Evolutionary conservation across 2,329 filamentous ascomycete genomes (phyloP), one percentile per base, ranked within the genome.

Genomic region (Colletotrichum siamense): DNA sequence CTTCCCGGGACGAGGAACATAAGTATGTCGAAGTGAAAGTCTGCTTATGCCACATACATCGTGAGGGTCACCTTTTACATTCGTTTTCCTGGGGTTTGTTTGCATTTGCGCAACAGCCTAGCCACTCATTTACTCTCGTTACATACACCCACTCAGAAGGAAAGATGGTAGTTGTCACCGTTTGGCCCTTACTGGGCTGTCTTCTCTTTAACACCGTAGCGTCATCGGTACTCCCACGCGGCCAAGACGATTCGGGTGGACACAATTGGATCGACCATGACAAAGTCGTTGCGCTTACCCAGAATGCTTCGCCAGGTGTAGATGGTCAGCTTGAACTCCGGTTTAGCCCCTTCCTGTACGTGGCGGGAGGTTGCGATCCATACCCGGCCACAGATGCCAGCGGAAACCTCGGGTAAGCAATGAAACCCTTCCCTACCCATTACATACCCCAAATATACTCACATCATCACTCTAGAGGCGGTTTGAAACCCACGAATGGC

Each of bases 371-470:
- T 7, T 70, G 68, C 26, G 68, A 70, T 52, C 68, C 68, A 5
- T 70, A 70, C 18, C 57, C 68, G 9, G 68, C 57, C 6, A 59
- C 62, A 26, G 36, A 70, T 26, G n/a, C 26, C 1, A 39, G 13
- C n/a, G 66, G 52, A 7, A 61, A 30, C 24, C 68, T 63, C n/a
- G 57, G 68, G 57, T 70, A 70, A 70, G 55, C 6, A 22, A 39
- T 9, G 13, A 2, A 7, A 5, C n/a, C 3, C 8, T 55, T 12
- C 5, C 26, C n/a, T 22, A 2, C 12, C 9, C 2, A 3, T 13
- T 3, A 18, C 0, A 22, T 22, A 16, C 13, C 1, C 9, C 12
- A 4, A 24, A 4, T 2, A 15, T 15, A 2, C 66, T 34, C 22
- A 34, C 13, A 13, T 5, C 6, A 49, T 24, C 6, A 8, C 26